Percentiles rank a stretch among this genome's conserved stretches.
Conservation (phyloP, 2,329 filamentous ascomycete species). For the Ascochyta fabae region DNA sequence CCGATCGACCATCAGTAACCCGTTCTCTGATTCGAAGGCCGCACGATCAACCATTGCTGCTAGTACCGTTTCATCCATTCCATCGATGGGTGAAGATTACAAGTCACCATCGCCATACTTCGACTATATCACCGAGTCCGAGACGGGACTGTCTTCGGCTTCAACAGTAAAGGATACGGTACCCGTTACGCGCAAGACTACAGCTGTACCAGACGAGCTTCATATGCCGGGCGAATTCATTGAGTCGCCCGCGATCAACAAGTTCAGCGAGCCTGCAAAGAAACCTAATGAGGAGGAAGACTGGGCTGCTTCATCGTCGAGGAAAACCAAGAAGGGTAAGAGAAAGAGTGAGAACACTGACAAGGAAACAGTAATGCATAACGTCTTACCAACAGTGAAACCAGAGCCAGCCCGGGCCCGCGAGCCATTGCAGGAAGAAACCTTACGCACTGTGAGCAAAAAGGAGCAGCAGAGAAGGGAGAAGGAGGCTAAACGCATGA, state of each 20-base stretch:
- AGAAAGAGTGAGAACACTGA: constrained; percentile 33
- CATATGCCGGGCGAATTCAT: constrained; percentile 70
- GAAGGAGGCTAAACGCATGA: constrained; percentile 40
- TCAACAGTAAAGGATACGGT: constrained; percentile 33
- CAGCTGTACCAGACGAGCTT: constrained; percentile 63
- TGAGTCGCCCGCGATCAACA: constrained; percentile 35
- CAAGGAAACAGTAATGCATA: constrained; percentile 27
- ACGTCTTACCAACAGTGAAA: constrained; percentile 20
- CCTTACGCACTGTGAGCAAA: constrained; percentile 42
- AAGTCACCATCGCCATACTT: constrained; percentile 51
- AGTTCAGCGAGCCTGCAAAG: constrained; percentile 33
- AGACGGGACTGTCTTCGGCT: constrained; percentile 27
- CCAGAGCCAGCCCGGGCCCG: constrained; percentile 13
- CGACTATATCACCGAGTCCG: constrained; percentile 52
- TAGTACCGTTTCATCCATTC: constrained; percentile 28
- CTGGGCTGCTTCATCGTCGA: constrained; percentile 15
- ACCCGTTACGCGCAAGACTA: constrained; percentile 46
- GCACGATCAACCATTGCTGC: constrained; percentile 29
- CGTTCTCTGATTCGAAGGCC: constrained; percentile 36
- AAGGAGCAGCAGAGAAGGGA: constrained; percentile 48
- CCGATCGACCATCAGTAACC: constrained; percentile 34
- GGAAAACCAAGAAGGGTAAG: constrained; percentile 39
- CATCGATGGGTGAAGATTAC: constrained; percentile 24
- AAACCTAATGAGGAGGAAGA: constrained; percentile 32
- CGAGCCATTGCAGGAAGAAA: constrained; percentile 27